Evolutionary conservation across 139 green algal genomes (phyloP), one percentile per base, ranked within the genome.

Genomic region (Auxenochlorella pyrenoidosa): DNA sequence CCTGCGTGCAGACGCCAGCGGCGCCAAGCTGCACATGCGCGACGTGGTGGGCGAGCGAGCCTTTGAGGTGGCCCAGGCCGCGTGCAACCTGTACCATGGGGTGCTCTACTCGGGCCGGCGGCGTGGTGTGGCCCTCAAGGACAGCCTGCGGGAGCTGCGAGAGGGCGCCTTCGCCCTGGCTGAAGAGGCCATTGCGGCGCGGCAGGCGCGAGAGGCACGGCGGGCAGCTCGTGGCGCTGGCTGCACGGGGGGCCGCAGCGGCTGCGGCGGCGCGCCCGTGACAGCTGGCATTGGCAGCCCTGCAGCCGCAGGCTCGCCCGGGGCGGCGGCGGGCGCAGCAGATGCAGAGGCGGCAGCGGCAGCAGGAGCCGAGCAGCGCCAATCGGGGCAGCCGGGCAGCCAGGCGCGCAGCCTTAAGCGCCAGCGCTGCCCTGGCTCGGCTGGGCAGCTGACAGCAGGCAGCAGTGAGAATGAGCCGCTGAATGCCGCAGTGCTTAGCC

Each of bases 51-150:
- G 82, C 16, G 82, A 86, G 66, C 66, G 43, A 6, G 82, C 82
- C 19, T 86, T 86, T 30, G 82, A 86, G 66, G 82, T 79, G 66
- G 82, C 82, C 13, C 82, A 70, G 19, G 82, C 82, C 1, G 82
- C 82, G 43, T 86, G 82, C 82, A 79, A 79, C 66, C 82, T 86
- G 66, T 86, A 86, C 82, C 82, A 86, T 19, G 82, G 82, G 32
- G n/a, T 86, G 66, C 82, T 86, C 40, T 86, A 68, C n/a, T 51
- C 82, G 1, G 82, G 81, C 3, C 66, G 82, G 6, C 66, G 44
- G 18, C 66, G 82, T 3, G 82, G 82, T 3, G 44, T 43, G 2
- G 40, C 66, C 1, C 43, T 75, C 5, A 8, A 18, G 0, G 59
- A 79, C 3, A 86, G 32, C 18, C 43, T 86, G 6, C 19, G 47